phyloP scores from a whole-genome alignment of 192 early-diverging fungal genomes.

The Funneliformis mosseae region DNA sequence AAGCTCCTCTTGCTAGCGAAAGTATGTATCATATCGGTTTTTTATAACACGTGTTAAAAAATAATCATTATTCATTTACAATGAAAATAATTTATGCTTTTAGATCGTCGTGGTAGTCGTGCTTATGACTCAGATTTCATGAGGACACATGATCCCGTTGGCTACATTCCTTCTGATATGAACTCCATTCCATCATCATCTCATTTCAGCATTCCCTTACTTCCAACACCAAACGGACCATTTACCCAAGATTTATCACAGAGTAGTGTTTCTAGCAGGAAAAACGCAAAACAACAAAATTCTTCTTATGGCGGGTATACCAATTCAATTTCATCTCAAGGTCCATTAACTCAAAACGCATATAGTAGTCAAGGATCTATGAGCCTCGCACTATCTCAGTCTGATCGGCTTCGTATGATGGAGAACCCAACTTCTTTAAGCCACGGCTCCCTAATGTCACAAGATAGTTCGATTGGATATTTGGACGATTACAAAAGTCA shows the following conservation, averaged over 20 bases:
- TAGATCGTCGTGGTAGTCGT: slow-evolving; percentile 51
- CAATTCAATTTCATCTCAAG: slow-evolving; percentile 34
- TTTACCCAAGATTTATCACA: slow-evolving; percentile 67
- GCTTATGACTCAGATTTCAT: slow-evolving; percentile 54
- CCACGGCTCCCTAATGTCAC: slow-evolving; percentile 50
- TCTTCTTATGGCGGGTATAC: slow-evolving; percentile 40
- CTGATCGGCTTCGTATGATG: slow-evolving; percentile 56
- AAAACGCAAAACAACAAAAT: slow-evolving; percentile 39
- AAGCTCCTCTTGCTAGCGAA: slow-evolving; percentile 51
- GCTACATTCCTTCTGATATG: slow-evolving; percentile 53
- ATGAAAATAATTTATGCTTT: neutral
- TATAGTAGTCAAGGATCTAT: slow-evolving; percentile 61
- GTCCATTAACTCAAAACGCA: slow-evolving; percentile 53
- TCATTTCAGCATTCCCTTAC: slow-evolving; percentile 53
- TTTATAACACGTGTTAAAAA: neutral
- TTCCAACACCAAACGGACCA: slow-evolving; percentile 58
- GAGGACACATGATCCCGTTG: slow-evolving; percentile 52
- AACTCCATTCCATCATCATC: slow-evolving; percentile 47
- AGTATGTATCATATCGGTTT: slow-evolving; percentile 33
- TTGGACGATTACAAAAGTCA: slow-evolving; percentile 63
- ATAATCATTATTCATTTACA: neutral
- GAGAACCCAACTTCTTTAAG: slow-evolving; percentile 37
- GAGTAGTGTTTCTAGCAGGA: slow-evolving; percentile 52
- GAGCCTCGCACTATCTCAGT: slow-evolving; percentile 56
- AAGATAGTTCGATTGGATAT: slow-evolving; percentile 53